These are phyloP conservation scores for Candida albicans DNA, from an alignment of 1,139 yeast genomes.

Conservation along the genomic window DNA sequence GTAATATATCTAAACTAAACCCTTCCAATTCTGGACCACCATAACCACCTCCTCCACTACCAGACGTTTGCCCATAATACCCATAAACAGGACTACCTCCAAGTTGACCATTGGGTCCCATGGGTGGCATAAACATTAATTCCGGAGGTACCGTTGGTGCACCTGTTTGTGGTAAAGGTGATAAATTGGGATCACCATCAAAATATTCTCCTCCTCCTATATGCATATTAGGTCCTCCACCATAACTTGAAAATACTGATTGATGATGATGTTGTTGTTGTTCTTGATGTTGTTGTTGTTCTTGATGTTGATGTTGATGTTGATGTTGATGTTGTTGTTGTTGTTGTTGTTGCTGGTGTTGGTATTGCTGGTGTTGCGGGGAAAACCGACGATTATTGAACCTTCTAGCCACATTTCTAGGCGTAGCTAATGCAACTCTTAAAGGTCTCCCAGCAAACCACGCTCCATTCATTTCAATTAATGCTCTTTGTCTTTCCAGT, in stretches of 20 bases:
- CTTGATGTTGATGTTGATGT: slow-evolving; percentile 6
- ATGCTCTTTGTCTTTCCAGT: slow-evolving; percentile 61
- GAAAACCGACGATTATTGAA: slow-evolving; percentile 7
- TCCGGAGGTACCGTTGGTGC: slow-evolving; percentile 14
- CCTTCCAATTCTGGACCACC: slow-evolving; percentile 4
- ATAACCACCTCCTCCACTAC: too few relatives aligned
- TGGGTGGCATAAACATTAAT: slow-evolving; percentile 18
- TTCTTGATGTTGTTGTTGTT: slow-evolving; percentile 8
- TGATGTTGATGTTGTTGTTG: slow-evolving; percentile 6
- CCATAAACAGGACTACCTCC: slow-evolving; percentile 13
- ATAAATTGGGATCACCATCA: neutral
- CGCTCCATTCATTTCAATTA: slow-evolving; percentile 72
- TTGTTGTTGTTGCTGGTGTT: slow-evolving; percentile 7
- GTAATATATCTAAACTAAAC: slow-evolving; percentile 5
- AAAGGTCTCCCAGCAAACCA: slow-evolving; percentile 75
- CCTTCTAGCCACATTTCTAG: slow-evolving; percentile 32
- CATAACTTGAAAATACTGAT: slow-evolving; percentile 2
- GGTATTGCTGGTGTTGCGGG: slow-evolving; percentile 6
- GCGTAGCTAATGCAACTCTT: slow-evolving; percentile 70
- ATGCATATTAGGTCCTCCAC: slow-evolving; percentile 1
- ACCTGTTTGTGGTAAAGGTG: slow-evolving; percentile 1
- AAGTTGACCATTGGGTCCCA: slow-evolving; percentile 6
- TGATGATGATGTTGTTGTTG: slow-evolving; percentile 5
- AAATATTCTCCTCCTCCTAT: slow-evolving; percentile 2
- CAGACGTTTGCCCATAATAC: slow-evolving; percentile 9